Base-by-base conservation (phyloP, 2,329 filamentous ascomycete species). In the Aureobasidium sp. region DNA sequence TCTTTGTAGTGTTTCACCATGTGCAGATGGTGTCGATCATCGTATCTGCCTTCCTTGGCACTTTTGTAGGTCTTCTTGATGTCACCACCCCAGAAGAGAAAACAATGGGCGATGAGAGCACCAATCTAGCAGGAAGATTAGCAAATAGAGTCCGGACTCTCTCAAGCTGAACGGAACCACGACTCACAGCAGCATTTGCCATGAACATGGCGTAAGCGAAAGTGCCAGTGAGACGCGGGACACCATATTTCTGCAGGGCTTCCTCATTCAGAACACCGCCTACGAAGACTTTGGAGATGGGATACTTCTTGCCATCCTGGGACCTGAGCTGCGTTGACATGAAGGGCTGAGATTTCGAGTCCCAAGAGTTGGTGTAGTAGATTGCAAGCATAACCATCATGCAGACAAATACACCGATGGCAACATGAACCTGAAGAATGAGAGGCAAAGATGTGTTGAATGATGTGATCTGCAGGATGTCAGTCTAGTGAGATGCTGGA, bases 21-120 rank as follows among this genome's bases (percentile, higher is more conserved):
- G 58, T 79, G 68, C 0, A 55, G 63, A 57, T 81, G 77, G 58
- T 81, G 79, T 0, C 68, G 71, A 53, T 81, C 79, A 14, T 72
- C 71, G 21, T 68, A 75, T 10, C 58, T 64, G 4, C 74, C 72
- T 3, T 64, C 59, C 17, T 56, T 71, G 0, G 75, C 71, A n/a
- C 66, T 74, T 59, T 73, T 74, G 62, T 70, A 79, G 0, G 79
- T 68, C 6, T 60, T 60, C 3, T 67, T 41, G n/a, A 80, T 69
- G 54, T 81, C 79, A 4, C 69, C 69, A 3, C 78, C 75, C 76
- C 76, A 81, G 60, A 82, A 81, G 4, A 80, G 61, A 45, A 75
- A 54, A 56, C 71, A 74, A 56, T 81, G 79, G 2, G 70, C 62
- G 24, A 80, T 66, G 21, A 81, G 61, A 4, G 79, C 79, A 2